Conservation (phyloP, 208 protist species). For the Lotmaria passim region DNA sequence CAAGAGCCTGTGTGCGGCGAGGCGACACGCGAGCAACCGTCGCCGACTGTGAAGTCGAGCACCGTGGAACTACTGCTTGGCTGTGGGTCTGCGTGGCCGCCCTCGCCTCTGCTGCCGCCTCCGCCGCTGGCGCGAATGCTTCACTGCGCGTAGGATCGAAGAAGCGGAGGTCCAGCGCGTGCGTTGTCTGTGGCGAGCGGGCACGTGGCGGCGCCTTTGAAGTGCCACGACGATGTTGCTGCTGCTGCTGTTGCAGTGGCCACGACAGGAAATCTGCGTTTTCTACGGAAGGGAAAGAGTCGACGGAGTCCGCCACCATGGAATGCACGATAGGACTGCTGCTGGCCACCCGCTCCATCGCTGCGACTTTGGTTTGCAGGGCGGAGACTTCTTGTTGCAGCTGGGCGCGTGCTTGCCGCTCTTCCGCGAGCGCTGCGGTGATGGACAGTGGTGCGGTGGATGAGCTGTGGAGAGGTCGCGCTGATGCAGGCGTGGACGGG, state of each 20-base stretch:
- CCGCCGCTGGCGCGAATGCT: neutral
- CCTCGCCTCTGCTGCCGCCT: neutral
- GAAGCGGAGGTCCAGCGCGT: conserved; percentile 31
- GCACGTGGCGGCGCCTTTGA: conserved; percentile 21
- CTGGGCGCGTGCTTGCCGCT: conserved; percentile 10
- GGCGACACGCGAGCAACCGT: neutral
- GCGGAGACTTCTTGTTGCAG: conserved; percentile 14
- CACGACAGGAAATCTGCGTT: neutral
- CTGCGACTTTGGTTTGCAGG: conserved; percentile 15
- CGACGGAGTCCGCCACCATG: neutral
- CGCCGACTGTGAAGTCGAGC: neutral
- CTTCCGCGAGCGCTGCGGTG: neutral
- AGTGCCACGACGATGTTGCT: neutral
- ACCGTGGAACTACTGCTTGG: neutral
- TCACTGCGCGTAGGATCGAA: conserved; percentile 33
- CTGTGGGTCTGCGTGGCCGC: neutral
- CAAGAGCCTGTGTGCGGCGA: neutral
- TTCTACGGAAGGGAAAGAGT: neutral
- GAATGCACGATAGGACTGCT: neutral
- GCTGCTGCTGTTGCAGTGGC: neutral
- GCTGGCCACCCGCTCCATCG: conserved; percentile 16
- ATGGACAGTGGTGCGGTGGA: neutral
- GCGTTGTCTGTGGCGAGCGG: conserved; percentile 30
- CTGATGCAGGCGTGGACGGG: neutral
- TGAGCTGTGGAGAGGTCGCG: no score